phyloP scores from a whole-genome alignment of 2,329 filamentous ascomycete genomes.

The Penicillium sp. region DNA sequence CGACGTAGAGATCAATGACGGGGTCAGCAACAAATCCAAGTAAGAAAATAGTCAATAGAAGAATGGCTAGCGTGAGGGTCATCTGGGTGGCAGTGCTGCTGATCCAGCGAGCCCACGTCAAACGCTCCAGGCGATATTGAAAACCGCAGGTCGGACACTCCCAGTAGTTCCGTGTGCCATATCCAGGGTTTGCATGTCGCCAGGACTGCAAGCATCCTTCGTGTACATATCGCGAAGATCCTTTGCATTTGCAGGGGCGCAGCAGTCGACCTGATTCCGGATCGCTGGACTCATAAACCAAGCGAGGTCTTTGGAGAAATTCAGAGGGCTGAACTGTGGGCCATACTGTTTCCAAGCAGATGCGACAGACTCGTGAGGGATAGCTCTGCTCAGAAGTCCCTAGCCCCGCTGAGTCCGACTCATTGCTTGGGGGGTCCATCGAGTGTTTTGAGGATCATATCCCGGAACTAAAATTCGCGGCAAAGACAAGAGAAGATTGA shows the following conservation, averaged over 20 bases:
- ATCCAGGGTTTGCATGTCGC: constrained; percentile 70
- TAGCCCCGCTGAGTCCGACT: constrained; percentile 30
- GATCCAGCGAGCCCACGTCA: constrained; percentile 72
- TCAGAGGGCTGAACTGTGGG: constrained; percentile 61
- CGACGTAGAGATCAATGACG: constrained; percentile 83
- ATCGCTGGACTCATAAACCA: constrained; percentile 73
- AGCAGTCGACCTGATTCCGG: constrained; percentile 74
- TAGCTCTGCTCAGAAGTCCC: constrained; percentile 52
- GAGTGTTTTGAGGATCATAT: neutral
- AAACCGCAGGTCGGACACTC: constrained; percentile 87
- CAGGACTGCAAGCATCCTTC: constrained; percentile 84
- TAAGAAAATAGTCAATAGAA: constrained; percentile 71
- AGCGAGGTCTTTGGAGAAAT: constrained; percentile 58
- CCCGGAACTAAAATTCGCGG: neutral
- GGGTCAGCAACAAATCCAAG: constrained; percentile 92
- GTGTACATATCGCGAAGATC: constrained; percentile 90
- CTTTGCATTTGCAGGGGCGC: constrained; percentile 90
- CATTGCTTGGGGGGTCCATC: constrained; percentile 21
- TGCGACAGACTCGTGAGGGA: constrained; percentile 76
- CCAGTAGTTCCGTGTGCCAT: constrained; percentile 71
- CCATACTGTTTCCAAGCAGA: constrained; percentile 75
- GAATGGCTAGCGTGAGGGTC: constrained; percentile 68
- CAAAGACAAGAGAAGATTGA: neutral
- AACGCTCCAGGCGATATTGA: constrained; percentile 73
- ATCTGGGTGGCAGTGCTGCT: constrained; percentile 68